A percentile compares a stretch with the other conserved stretches of the same genome.
phyloP scores from a whole-genome alignment of 768 basidiomycete species.

The Podaxis mareebaensis region DNA sequence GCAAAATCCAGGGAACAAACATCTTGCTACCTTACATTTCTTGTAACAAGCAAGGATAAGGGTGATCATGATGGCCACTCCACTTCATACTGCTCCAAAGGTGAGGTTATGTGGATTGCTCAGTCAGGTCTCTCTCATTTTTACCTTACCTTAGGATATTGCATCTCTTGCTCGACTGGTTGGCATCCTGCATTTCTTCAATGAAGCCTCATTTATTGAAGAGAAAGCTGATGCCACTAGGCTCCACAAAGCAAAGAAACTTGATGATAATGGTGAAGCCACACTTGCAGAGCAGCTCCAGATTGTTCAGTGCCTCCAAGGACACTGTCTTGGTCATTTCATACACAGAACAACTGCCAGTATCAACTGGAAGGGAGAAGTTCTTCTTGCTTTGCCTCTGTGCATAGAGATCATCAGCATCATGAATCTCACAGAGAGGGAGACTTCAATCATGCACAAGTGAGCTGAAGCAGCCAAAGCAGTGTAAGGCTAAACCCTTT shows the following conservation, averaged over 20 bases:
- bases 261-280: background rate
- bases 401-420: background rate
- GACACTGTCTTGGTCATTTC: background rate
- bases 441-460: background rate
- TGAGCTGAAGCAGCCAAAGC: background rate
- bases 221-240: background rate
- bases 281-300: background rate
- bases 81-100: background rate
- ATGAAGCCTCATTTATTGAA: background rate
- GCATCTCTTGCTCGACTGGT: background rate
- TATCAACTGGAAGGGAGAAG: background rate
- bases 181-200: background rate
- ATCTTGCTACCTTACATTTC: background rate
- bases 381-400: background rate
- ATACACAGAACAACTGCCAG: background rate
- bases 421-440: background rate
- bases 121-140: background rate
- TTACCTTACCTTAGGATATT: background rate
- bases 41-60: background rate
- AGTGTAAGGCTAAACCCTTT: background rate
- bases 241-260: background rate
- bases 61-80: background rate
- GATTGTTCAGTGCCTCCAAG: background rate
- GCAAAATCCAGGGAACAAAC: background rate
- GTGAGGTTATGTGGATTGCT: background rate